Conservation (phyloP, 805 yeast species). For the Wickerhamomyces chambardii region DNA sequence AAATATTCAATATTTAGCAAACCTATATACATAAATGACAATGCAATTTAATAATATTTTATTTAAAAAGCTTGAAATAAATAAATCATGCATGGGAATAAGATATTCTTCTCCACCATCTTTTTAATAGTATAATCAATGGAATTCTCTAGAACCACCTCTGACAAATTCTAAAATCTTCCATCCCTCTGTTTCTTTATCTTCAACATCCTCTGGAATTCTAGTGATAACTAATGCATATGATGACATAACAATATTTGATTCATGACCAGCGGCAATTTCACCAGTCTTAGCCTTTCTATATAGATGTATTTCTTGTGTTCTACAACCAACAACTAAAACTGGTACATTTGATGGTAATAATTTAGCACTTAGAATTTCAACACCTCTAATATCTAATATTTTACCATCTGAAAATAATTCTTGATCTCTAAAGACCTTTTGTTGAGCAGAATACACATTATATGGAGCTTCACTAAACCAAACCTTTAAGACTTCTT, state of each 20-base stretch:
- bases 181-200: constrained; percentile 95
- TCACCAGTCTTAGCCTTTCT: constrained; percentile 89
- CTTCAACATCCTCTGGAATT: constrained; percentile 84
- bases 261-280: constrained; percentile 93
- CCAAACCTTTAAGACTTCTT: constrained; percentile 77
- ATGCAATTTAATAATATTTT: no score
- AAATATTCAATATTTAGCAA: no score
- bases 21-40: no score
- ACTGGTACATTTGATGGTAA: constrained; percentile 91
- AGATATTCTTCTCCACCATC: no score
- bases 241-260: constrained; percentile 85
- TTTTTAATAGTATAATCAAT: no score
- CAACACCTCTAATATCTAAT: constrained; percentile 92
- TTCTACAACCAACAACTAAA: constrained; percentile 88
- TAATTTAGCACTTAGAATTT: constrained; percentile 78
- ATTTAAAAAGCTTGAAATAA: no score
- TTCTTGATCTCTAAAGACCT: constrained; percentile 86
- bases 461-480: constrained; percentile 94
- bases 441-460: constrained; percentile 89
- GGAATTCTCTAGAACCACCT: constrained; percentile 82
- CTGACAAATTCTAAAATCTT: constrained; percentile 89
- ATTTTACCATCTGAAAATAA: constrained; percentile 86
- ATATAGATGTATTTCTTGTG: constrained; percentile 89
- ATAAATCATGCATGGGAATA: no score
- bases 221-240: constrained; percentile 95